Base-by-base conservation (phyloP, 2,329 filamentous ascomycete species). In the Didymella keratinophila region DNA sequence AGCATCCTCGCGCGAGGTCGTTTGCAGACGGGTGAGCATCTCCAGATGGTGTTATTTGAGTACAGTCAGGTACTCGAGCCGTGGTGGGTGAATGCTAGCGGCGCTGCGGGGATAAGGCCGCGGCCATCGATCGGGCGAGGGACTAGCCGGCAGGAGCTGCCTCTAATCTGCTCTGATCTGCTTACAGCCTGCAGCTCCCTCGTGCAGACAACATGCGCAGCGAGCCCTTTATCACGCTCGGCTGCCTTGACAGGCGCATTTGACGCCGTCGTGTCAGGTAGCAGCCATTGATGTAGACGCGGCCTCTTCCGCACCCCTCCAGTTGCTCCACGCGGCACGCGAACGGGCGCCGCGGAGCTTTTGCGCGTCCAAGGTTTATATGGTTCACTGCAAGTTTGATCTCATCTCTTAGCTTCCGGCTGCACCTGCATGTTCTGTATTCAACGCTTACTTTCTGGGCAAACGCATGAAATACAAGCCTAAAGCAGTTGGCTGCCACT, bases 1-100 rank as follows among this genome's bases (percentile, higher is more conserved):
- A 79, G 70, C 78, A 80, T 80, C 39, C 65, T 67, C 58, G 63
- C 54, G 63, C 62, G 67, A 61, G 58, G 62, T 62, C 58, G 51
- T 58, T 43, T 58, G 53, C 55, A 60, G 41, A 56, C 51, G 53
- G 63, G 58, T 60, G 64, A 48, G 58, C 71, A 74, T 74, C 63
- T 63, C 65, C 60, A 57, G 52, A 42, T 58, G 56, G 27, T 28
- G 56, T 27, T 28, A 49, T 32, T 42, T 36, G 55, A 41, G 42
- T 25, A 58, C 25, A 59, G 48, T 51, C 32, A 51, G 27, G 16
- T 36, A 39, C 45, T 62, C 52, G 43, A 36, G 45, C 34, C 49
- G 60, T 56, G 34, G 55, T 36, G 60, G 53, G 44, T 56, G 60
- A 27, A 57, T 30, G 53, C 43, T 50, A 49, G 49, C 20, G 36